These are phyloP conservation scores for Penicillium janthinellum DNA, from an alignment of 2,329 filamentous ascomycete genomes.

Conservation along the genomic window DNA sequence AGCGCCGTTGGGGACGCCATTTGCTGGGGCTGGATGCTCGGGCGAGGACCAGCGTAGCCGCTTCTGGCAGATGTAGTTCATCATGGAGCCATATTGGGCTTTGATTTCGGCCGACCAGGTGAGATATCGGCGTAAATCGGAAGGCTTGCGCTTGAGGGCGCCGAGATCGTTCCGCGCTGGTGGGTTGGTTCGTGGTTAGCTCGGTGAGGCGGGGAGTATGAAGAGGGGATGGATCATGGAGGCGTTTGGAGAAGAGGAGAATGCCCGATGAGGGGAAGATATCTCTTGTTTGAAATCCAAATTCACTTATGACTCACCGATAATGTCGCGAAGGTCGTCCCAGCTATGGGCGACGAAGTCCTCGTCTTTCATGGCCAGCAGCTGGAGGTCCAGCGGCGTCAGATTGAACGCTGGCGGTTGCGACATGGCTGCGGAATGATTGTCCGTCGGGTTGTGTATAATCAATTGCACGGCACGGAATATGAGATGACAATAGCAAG, in stretches of 20 bases:
- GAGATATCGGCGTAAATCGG: slow-evolving; percentile 61
- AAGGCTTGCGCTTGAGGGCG: slow-evolving; percentile 60
- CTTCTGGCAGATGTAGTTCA: slow-evolving; percentile 57
- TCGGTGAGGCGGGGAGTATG: slow-evolving; percentile 14
- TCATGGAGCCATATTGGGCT: slow-evolving; percentile 57
- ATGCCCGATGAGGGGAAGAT: slow-evolving; percentile 1
- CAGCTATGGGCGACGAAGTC: slow-evolving; percentile 56
- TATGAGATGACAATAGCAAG: too few species aligned
- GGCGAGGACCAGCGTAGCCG: slow-evolving; percentile 55
- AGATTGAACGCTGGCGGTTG: slow-evolving; percentile 43
- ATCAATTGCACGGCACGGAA: too few species aligned
- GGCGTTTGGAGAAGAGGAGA: slow-evolving; percentile 4
- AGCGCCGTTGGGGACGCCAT: not conserved
- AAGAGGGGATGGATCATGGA: slow-evolving; percentile 1
- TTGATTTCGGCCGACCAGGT: slow-evolving; percentile 60
- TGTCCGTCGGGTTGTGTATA: not conserved
- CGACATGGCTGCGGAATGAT: not conserved
- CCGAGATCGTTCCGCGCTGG: slow-evolving; percentile 56
- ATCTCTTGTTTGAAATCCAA: not conserved
- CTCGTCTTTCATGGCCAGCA: slow-evolving; percentile 55
- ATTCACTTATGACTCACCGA: slow-evolving; percentile 43
- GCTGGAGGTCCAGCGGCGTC: slow-evolving; percentile 51
- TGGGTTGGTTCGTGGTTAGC: slow-evolving; percentile 5
- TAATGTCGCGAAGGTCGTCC: slow-evolving; percentile 55
- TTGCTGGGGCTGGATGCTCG: not conserved